phyloP scores from a whole-genome alignment of 2,329 filamentous ascomycete species.

The Diplodia mutila region DNA sequence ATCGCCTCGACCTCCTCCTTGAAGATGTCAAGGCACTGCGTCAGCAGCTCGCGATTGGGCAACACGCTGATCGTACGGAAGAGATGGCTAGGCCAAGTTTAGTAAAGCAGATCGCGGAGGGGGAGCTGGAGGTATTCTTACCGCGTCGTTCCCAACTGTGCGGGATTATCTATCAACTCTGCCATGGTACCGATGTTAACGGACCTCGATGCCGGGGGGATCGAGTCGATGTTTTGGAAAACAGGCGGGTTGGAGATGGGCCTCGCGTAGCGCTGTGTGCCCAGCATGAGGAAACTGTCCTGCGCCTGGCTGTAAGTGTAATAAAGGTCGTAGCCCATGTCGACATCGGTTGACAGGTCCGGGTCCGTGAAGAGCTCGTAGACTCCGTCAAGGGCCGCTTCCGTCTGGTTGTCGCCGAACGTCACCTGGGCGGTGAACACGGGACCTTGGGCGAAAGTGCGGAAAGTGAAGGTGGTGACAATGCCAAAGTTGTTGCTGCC shows the following conservation, averaged over 20 bases:
- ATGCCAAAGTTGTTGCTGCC: conserved; percentile 44
- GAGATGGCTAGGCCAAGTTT: conserved; percentile 8
- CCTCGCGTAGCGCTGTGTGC: conserved; percentile 31
- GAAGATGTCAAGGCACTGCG: not conserved
- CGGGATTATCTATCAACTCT: no score
- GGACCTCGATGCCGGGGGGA: conserved; percentile 30
- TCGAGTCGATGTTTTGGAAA: conserved; percentile 32
- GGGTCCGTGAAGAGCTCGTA: conserved; percentile 27
- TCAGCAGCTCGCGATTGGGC: not conserved
- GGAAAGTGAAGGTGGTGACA: conserved; percentile 39
- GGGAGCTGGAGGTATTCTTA: not conserved
- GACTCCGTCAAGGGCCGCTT: conserved; percentile 29
- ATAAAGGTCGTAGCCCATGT: conserved; percentile 10
- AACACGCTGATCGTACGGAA: not conserved
- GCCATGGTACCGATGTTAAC: conserved; percentile 34
- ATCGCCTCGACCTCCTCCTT: not conserved
- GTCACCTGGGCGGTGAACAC: conserved; percentile 44
- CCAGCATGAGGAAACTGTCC: conserved; percentile 29
- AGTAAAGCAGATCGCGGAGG: no score
- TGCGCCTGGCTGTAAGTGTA: not conserved
- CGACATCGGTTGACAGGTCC: conserved; percentile 29
- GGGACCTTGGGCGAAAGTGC: not conserved
- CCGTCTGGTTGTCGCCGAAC: conserved; percentile 32
- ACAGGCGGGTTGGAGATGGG: conserved; percentile 32
- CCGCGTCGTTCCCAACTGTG: not conserved